Evolutionary conservation across 2,329 filamentous ascomycete species (phyloP).

Genomic region (Epichloe amarillans): DNA sequence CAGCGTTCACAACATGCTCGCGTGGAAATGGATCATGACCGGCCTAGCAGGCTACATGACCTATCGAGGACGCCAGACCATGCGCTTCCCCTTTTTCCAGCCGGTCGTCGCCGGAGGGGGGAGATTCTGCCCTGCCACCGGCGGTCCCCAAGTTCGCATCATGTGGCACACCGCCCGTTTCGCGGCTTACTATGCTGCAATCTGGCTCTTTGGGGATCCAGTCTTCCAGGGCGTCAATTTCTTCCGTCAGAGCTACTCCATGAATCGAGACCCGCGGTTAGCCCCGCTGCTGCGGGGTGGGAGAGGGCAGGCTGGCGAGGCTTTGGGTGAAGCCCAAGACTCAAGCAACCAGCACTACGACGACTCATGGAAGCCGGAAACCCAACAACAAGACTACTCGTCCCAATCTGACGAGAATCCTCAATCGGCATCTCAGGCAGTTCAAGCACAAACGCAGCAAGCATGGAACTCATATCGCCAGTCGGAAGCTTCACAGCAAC

Average conservation of each 20-base stretch:
- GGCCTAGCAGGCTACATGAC: conserved; percentile 14
- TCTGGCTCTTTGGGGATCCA: conserved; percentile 13
- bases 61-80: conserved; percentile 17
- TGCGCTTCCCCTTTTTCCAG: conserved; percentile 27
- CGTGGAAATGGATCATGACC: conserved; percentile 16
- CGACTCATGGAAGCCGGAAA: conserved; percentile 9
- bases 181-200: conserved; percentile 18
- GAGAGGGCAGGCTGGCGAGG: conserved; percentile 8
- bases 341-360: conserved; percentile 7
- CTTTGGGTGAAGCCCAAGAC: conserved; percentile 7
- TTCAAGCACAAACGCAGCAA: conserved; percentile 4
- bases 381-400: conserved; percentile 7
- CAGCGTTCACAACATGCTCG: conserved; percentile 18
- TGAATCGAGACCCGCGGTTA: conserved; percentile 18
- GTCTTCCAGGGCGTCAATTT: conserved; percentile 19
- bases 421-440: neutral
- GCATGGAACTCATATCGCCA: conserved; percentile 8
- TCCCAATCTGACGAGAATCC: conserved; percentile 3
- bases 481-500: conserved; percentile 5
- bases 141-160: conserved; percentile 12
- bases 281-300: conserved; percentile 11
- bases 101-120: conserved; percentile 15
- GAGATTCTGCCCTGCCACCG: conserved; percentile 19
- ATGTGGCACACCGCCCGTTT: conserved; percentile 25
- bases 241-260: conserved; percentile 11